Conservation (phyloP, 805 yeast species). For the Torulaspora gathmanii region DNA sequence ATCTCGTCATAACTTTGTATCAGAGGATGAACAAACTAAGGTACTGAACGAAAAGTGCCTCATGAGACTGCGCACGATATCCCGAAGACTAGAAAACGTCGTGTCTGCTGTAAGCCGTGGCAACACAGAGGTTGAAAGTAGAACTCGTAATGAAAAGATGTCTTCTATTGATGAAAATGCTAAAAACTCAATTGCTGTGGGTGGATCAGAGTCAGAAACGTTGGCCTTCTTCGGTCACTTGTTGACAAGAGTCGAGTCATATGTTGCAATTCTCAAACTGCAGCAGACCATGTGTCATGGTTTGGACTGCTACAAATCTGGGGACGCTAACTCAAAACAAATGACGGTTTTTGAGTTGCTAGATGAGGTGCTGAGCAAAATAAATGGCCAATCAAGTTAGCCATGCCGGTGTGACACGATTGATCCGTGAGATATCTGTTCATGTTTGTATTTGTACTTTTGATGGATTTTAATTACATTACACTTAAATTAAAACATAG, state of each 20-base stretch:
- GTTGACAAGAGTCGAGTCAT: slow-evolving; percentile 63
- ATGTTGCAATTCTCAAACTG: slow-evolving; percentile 43
- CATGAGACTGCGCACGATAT: slow-evolving; percentile 48
- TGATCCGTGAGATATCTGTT: background rate
- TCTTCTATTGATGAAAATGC: slow-evolving; percentile 11
- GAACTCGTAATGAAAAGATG: slow-evolving; percentile 8
- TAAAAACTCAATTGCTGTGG: slow-evolving; percentile 5
- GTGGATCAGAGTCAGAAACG: slow-evolving; percentile 43
- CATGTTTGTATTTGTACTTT: background rate
- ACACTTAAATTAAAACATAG: background rate
- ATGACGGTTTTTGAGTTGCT: slow-evolving; percentile 27
- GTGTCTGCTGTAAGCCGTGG: slow-evolving; percentile 49
- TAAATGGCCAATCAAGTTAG: background rate
- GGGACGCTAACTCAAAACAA: slow-evolving; percentile 13
- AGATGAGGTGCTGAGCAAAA: slow-evolving; percentile 21
- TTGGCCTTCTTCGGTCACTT: slow-evolving; percentile 54
- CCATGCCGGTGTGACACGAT: background rate
- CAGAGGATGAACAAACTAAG: slow-evolving; percentile 34
- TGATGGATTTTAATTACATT: background rate
- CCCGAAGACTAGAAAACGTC: slow-evolving; percentile 55
- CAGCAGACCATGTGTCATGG: slow-evolving; percentile 37
- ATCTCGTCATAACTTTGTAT: slow-evolving; percentile 50
- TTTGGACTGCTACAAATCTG: slow-evolving; percentile 13
- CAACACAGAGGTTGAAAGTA: slow-evolving; percentile 17
- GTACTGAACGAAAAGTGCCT: slow-evolving; percentile 39